Evolutionary conservation across 495 filamentous ascomycete species (phyloP).

Genomic region (Letharia columbiana): DNA sequence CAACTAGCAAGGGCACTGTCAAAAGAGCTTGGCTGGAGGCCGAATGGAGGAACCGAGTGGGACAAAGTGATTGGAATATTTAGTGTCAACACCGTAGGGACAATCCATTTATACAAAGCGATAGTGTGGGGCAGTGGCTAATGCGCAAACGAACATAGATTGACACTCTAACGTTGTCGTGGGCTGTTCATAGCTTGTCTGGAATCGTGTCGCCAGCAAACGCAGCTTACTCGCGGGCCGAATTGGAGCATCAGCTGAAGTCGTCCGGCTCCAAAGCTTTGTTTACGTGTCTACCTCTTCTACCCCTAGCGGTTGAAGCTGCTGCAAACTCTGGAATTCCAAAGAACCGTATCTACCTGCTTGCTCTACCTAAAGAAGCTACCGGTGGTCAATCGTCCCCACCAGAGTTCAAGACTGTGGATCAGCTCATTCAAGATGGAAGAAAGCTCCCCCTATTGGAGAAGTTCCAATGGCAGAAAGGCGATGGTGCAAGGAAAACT

Average conservation of each 20-base stretch:
- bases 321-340: constrained; percentile 60
- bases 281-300: constrained; percentile 70
- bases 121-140: neutral
- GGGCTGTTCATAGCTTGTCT: constrained; percentile 66
- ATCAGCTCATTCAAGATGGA: constrained; percentile 61
- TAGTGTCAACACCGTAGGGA: constrained; percentile 67
- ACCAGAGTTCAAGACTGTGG: constrained; percentile 56
- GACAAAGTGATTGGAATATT: constrained; percentile 77
- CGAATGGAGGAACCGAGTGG: constrained; percentile 71
- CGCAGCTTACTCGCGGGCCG: constrained; percentile 66
- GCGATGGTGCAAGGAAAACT: constrained; percentile 65
- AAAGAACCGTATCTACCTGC: constrained; percentile 62
- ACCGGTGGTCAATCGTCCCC: constrained; percentile 41
- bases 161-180: constrained; percentile 67
- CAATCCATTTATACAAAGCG: neutral
- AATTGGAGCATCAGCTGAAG: constrained; percentile 71
- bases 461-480: constrained; percentile 57
- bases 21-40: constrained; percentile 65
- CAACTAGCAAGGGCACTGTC: constrained; percentile 60
- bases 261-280: constrained; percentile 66
- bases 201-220: constrained; percentile 76
- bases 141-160: constrained; percentile 43
- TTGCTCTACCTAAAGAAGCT: constrained; percentile 53
- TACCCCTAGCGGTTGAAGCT: constrained; percentile 61
- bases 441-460: constrained; percentile 53